A percentile compares a stretch with the other conserved stretches of the same genome.
Evolutionary conservation across 202 grass and related monocot genomes (phyloP).

Genomic region (Musa balbisiana): DNA sequence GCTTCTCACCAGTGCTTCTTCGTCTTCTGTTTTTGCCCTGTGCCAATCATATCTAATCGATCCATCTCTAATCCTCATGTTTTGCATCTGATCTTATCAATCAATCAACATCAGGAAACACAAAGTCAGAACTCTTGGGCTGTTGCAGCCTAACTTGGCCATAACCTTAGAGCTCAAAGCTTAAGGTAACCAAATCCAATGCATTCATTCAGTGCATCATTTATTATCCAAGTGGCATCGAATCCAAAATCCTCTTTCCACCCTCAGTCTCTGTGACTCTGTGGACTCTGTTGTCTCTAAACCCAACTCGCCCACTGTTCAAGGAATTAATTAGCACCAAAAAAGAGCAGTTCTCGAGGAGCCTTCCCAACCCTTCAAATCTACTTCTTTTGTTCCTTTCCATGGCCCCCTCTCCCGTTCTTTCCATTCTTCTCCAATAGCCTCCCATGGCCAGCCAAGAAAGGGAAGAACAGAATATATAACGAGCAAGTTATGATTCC

Average conservation of each 20-base stretch:
- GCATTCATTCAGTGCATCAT: not conserved
- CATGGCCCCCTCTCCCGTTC: not conserved
- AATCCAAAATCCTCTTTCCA: not conserved
- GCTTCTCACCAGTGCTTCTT: not conserved
- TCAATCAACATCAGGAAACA: not conserved
- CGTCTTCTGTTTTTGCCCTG: not conserved
- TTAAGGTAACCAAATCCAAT: not conserved
- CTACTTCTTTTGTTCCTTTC: not conserved
- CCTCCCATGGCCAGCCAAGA: not conserved
- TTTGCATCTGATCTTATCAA: not conserved
- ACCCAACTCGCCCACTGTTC: not conserved
- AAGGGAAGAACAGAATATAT: not conserved
- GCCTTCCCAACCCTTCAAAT: not conserved
- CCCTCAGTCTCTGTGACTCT: not conserved
- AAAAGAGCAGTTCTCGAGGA: not conserved
- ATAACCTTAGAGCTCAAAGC: not conserved
- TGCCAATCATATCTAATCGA: too few relatives aligned
- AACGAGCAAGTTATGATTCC: constrained; percentile 33
- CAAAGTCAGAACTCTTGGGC: not conserved
- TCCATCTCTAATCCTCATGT: not conserved
- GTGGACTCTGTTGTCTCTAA: not conserved
- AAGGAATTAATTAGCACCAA: not conserved
- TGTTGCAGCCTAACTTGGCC: too few relatives aligned
- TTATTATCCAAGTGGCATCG: not conserved
- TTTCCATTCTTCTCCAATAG: not conserved